phyloP scores from a whole-genome alignment of 2,329 filamentous ascomycete genomes.

The Colletotrichum euphorbiae region DNA sequence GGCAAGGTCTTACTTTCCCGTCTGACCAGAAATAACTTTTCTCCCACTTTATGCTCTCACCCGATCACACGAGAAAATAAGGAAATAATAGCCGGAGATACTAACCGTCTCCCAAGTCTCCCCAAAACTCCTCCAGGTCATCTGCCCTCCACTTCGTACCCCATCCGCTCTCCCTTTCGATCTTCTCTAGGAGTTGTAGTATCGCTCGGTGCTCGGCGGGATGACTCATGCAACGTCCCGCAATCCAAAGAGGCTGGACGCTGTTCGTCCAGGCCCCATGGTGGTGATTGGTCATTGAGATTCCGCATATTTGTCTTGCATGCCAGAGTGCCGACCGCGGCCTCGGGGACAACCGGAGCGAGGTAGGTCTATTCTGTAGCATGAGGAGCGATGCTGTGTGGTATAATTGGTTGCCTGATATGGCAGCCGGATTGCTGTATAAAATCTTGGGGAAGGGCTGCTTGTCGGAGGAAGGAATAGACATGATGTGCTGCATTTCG shows the following conservation, averaged over 20 bases:
- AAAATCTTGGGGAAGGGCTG: constrained; percentile 63
- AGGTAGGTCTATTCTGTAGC: constrained; percentile 55
- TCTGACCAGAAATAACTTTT: constrained; percentile 4
- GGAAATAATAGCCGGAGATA: constrained; percentile 31
- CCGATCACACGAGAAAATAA: constrained; percentile 7
- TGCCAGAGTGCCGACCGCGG: constrained; percentile 63
- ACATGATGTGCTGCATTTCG: constrained; percentile 60
- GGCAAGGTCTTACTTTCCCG: constrained; percentile 6
- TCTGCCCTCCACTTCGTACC: constrained; percentile 63
- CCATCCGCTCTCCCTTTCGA: constrained; percentile 66
- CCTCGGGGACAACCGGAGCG: constrained; percentile 35
- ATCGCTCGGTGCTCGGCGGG: constrained; percentile 54
- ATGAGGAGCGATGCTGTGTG: constrained; percentile 67
- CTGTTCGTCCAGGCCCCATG: constrained; percentile 68
- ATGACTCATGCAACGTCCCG: constrained; percentile 66
- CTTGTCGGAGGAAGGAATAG: constrained; percentile 47
- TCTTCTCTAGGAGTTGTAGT: constrained; percentile 59
- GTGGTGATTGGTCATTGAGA: constrained; percentile 67
- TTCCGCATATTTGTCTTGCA: constrained; percentile 66
- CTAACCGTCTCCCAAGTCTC: constrained; percentile 42
- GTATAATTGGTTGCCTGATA: constrained; percentile 68
- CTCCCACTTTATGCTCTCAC: constrained; percentile 7
- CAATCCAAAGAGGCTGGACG: constrained; percentile 68
- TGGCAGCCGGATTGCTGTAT: constrained; percentile 65
- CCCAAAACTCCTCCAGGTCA: constrained; percentile 60